Evolutionary conservation across 2,329 filamentous ascomycete genomes (phyloP).

Genomic region (Neonectria hederae): DNA sequence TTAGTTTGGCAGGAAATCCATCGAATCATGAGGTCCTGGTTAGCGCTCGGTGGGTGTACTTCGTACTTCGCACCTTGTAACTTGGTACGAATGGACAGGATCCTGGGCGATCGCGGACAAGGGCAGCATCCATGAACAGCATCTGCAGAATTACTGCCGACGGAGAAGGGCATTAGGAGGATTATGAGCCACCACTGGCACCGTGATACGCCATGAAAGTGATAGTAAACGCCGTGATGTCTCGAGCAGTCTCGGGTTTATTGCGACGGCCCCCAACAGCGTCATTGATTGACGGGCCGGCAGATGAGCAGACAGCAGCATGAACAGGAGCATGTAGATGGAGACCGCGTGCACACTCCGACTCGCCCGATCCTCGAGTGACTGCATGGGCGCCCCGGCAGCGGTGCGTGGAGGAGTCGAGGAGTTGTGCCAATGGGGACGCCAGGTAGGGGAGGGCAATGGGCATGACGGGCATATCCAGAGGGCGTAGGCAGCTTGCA

Average conservation of each 20-base stretch:
- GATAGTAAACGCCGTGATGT: neutral
- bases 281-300: conserved; percentile 13
- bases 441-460: neutral
- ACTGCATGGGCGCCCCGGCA: conserved; percentile 15
- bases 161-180: neutral
- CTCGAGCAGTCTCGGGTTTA: neutral
- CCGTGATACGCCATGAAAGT: neutral
- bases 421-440: conserved; percentile 9
- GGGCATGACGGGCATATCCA: conserved; percentile 20
- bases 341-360: conserved; percentile 10
- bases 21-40: conserved; percentile 2
- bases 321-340: conserved; percentile 9
- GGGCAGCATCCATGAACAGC: neutral
- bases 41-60: neutral
- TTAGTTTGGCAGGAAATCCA: neutral
- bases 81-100: neutral
- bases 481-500: conserved; percentile 16
- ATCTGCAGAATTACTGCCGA: neutral
- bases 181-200: neutral
- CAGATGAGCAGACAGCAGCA: conserved; percentile 8
- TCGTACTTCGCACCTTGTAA: neutral
- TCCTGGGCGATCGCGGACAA: neutral
- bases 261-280: neutral
- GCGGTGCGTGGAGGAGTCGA: conserved; percentile 10
- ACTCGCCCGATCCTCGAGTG: conserved; percentile 23